Percentiles rank a stretch among this genome's conserved stretches.
phyloP scores from a whole-genome alignment of 208 protist genomes.

The Trypanosoma brucei region DNA sequence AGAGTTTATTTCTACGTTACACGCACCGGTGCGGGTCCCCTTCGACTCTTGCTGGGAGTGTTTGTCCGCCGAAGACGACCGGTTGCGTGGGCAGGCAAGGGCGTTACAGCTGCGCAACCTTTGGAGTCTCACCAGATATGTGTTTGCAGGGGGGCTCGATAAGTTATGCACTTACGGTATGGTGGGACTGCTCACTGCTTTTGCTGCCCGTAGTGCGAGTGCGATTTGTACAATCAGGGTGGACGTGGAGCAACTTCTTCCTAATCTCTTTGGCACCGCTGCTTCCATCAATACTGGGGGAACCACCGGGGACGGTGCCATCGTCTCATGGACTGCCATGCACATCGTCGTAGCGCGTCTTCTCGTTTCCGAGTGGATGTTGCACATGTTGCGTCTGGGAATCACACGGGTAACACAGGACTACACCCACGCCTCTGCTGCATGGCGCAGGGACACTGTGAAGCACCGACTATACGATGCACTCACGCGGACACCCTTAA shows the following conservation, averaged over 20 bases:
- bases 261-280: slow-evolving; percentile 17
- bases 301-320: background rate
- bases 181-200: slow-evolving; percentile 37
- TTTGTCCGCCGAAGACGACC: slow-evolving; percentile 26
- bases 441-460: slow-evolving; percentile 36
- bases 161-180: slow-evolving; percentile 35
- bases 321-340: background rate
- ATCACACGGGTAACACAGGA: slow-evolving; percentile 33
- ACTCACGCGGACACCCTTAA: slow-evolving; percentile 53
- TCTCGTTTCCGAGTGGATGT: slow-evolving; percentile 47
- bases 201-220: slow-evolving; percentile 36
- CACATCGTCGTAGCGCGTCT: slow-evolving; percentile 26
- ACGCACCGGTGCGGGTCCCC: background rate
- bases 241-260: slow-evolving; percentile 17
- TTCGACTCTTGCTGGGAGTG: slow-evolving; percentile 38
- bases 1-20: slow-evolving; percentile 20
- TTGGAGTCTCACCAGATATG: slow-evolving; percentile 46
- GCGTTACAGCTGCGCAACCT: slow-evolving; percentile 32
- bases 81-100: slow-evolving; percentile 27
- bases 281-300: background rate
- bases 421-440: slow-evolving; percentile 42
- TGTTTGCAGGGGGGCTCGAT: slow-evolving; percentile 38
- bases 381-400: slow-evolving; percentile 37
- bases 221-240: slow-evolving; percentile 33
- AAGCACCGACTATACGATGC: slow-evolving; percentile 62